phyloP scores from a whole-genome alignment of 345 rosid species.

The Linum usitatissimum region DNA sequence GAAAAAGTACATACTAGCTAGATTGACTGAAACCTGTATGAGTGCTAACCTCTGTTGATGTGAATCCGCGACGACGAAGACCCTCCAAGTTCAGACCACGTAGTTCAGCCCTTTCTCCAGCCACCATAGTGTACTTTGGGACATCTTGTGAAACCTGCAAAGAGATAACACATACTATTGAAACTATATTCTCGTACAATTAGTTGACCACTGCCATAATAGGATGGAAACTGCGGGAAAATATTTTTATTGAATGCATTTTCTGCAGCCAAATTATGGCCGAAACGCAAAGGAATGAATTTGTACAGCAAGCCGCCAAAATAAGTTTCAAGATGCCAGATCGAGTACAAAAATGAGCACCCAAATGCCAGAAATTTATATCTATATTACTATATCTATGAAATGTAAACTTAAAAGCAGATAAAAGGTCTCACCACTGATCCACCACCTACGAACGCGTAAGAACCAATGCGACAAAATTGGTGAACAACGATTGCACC shows the following conservation, averaged over 20 bases:
- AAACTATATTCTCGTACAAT: background rate
- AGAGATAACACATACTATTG: background rate
- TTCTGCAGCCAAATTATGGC: no score
- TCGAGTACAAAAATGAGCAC: background rate
- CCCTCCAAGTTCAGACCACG: conserved; percentile 88
- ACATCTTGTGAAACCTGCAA: conserved; percentile 85
- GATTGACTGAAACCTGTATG: background rate
- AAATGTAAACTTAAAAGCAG: background rate
- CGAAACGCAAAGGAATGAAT: no score
- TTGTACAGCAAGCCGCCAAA: no score
- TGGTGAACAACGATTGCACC: conserved; percentile 83
- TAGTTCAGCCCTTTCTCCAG: conserved; percentile 86
- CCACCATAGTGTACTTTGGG: conserved; percentile 78
- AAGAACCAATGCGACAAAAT: conserved; percentile 71
- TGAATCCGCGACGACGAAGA: conserved; percentile 69
- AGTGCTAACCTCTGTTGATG: conserved; percentile 42
- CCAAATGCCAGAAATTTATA: background rate
- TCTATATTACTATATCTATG: background rate
- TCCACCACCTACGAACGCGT: conserved; percentile 84
- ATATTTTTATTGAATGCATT: no score
- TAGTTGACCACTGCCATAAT: no score
- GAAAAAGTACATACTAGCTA: background rate
- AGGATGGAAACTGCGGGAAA: no score
- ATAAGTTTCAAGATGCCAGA: background rate
- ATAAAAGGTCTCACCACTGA: conserved; percentile 54